Evolutionary conservation across 257 asterid species (phyloP).

Genomic region (Craterostigma plantagineum): DNA sequence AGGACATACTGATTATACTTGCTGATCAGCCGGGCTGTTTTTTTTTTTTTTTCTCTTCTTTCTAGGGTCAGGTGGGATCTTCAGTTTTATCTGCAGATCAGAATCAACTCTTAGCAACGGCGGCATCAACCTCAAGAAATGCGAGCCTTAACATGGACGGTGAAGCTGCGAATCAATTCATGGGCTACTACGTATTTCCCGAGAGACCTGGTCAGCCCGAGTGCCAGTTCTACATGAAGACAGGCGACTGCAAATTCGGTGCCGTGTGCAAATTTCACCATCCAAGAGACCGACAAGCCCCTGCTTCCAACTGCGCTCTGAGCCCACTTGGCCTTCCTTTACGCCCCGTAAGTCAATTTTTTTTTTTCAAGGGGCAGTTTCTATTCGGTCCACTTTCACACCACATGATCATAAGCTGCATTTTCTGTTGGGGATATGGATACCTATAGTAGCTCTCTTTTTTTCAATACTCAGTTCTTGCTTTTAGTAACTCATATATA

Average conservation of each 20-base stretch:
- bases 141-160: background rate
- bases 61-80: constrained; percentile 57
- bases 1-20: constrained; percentile 1
- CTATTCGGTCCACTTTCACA: background rate
- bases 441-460: constrained; percentile 11
- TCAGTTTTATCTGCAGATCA: constrained; percentile 59
- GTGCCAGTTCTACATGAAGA: constrained; percentile 69
- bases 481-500: no score
- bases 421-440: background rate
- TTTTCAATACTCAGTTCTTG: constrained; percentile 10
- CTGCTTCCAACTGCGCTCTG: constrained; percentile 46
- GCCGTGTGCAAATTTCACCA: constrained; percentile 69
- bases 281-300: constrained; percentile 52
- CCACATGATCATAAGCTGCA: background rate
- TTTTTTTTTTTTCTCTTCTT: no score
- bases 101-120: constrained; percentile 25
- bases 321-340: constrained; percentile 62
- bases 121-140: background rate
- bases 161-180: background rate
- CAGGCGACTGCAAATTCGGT: constrained; percentile 75
- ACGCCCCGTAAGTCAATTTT: constrained; percentile 42
- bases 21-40: constrained; percentile 11
- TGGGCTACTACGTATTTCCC: constrained; percentile 16
- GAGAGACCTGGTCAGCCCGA: constrained; percentile 76
- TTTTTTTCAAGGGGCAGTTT: background rate